A percentile compares a stretch with the other conserved stretches of the same genome.
Evolutionary conservation across 345 rosid genomes (phyloP).

Genomic region (Salix suchowensis): DNA sequence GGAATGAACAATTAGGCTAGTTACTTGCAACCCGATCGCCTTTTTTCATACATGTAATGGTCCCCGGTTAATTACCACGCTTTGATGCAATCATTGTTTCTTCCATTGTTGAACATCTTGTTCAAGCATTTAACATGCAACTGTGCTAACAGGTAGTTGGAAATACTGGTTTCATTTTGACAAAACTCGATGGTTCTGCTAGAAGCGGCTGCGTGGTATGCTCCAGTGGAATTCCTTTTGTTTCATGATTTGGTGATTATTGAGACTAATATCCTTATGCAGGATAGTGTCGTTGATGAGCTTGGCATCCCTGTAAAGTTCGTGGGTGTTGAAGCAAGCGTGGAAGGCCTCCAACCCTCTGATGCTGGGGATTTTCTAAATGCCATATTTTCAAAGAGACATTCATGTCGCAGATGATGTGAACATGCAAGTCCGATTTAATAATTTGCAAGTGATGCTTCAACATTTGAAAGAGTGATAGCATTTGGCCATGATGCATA

Average conservation of each 20-base stretch:
- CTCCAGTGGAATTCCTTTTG: not conserved
- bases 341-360: slow-evolving; percentile 93
- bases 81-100: not conserved
- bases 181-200: slow-evolving; percentile 94
- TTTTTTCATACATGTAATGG: not conserved
- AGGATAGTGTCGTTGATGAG: slow-evolving; percentile 96
- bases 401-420: too few relatives aligned
- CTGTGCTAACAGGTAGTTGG: slow-evolving; percentile 62
- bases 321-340: slow-evolving; percentile 88
- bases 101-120: not conserved
- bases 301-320: slow-evolving; percentile 92
- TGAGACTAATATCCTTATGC: slow-evolving; percentile 15
- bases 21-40: not conserved
- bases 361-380: slow-evolving; percentile 80
- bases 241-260: not conserved
- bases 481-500: too few relatives aligned
- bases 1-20: not conserved
- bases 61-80: not conserved
- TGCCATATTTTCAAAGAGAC: slow-evolving; percentile 46
- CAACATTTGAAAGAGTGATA: too few relatives aligned
- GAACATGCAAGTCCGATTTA: too few relatives aligned
- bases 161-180: slow-evolving; percentile 83
- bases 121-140: not conserved
- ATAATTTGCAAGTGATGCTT: too few relatives aligned
- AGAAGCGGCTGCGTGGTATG: slow-evolving; percentile 97